Conservation (phyloP, 805 yeast species). For the Zygotorulaspora danielsina region DNA sequence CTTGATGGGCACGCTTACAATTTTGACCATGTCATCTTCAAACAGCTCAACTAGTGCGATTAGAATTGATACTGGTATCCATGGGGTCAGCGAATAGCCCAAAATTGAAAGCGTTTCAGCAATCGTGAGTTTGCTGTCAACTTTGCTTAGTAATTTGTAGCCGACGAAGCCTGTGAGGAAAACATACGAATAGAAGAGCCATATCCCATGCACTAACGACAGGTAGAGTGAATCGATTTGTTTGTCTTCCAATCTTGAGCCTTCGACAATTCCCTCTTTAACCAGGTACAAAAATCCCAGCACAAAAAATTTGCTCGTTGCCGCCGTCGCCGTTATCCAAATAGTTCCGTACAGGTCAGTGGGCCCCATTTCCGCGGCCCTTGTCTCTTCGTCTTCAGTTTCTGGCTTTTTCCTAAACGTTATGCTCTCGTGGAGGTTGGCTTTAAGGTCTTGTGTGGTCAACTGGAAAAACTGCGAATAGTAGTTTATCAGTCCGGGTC, state of each 20-base stretch:
- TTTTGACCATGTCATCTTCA: background rate
- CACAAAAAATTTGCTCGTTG: slow-evolving; percentile 69
- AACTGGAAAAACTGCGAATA: slow-evolving; percentile 27
- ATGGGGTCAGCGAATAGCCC: slow-evolving; percentile 77
- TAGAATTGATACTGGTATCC: slow-evolving; percentile 63
- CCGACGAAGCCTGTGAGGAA: slow-evolving; percentile 52
- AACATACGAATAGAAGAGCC: slow-evolving; percentile 73
- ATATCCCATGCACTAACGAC: slow-evolving; percentile 62
- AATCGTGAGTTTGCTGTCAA: slow-evolving; percentile 37
- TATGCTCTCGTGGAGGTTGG: slow-evolving; percentile 11
- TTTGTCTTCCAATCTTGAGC: slow-evolving; percentile 34
- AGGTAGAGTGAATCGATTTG: slow-evolving; percentile 53
- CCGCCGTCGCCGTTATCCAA: slow-evolving; percentile 85
- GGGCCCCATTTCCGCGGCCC: slow-evolving; percentile 29
- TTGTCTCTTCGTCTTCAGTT: slow-evolving; percentile 30
- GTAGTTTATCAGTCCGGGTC: slow-evolving; percentile 28
- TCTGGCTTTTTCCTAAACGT: slow-evolving; percentile 7
- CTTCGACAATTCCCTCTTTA: slow-evolving; percentile 48
- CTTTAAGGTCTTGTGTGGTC: slow-evolving; percentile 15
- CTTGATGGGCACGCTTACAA: slow-evolving; percentile 4
- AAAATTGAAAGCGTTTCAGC: slow-evolving; percentile 66
- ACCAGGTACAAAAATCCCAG: slow-evolving; percentile 64
- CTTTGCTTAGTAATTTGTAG: slow-evolving; percentile 12
- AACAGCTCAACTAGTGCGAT: slow-evolving; percentile 9
- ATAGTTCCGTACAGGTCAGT: slow-evolving; percentile 79